phyloP scores from a whole-genome alignment of 148 eudicot species.

The Linanthus parryae region DNA sequence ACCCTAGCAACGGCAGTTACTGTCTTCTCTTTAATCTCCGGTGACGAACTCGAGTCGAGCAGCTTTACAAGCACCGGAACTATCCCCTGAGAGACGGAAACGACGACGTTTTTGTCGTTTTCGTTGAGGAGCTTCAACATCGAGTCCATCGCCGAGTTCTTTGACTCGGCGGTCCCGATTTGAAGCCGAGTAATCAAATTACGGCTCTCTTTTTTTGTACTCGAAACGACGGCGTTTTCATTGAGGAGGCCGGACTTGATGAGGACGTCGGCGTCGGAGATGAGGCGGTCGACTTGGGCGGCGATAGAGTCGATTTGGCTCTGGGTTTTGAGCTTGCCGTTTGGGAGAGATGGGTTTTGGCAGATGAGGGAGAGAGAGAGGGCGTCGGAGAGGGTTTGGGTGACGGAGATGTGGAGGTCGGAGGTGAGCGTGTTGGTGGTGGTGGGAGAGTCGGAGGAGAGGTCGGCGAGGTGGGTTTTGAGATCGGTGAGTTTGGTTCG shows the following conservation, averaged over 20 bases:
- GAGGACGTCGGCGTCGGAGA: constrained; percentile 47
- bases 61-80: constrained; percentile 63
- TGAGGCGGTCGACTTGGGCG: constrained; percentile 38
- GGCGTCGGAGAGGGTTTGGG: constrained; percentile 38
- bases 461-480: constrained; percentile 35
- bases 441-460: constrained; percentile 16
- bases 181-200: constrained; percentile 66
- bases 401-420: constrained; percentile 39
- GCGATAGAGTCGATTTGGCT: constrained; percentile 58
- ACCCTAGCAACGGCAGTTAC: constrained; percentile 59
- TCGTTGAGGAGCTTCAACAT: constrained; percentile 36
- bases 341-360: constrained; percentile 18
- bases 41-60: constrained; percentile 49
- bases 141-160: constrained; percentile 46
- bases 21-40: constrained; percentile 60
- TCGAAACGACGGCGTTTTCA: constrained; percentile 8
- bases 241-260: constrained; percentile 31
- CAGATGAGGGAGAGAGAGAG: constrained; percentile 42
- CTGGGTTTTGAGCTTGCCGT: constrained; percentile 74
- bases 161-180: constrained; percentile 53
- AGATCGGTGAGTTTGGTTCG: constrained; percentile 47
- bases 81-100: constrained; percentile 74
- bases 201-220: constrained; percentile 29
- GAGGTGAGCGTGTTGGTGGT: constrained; percentile 29
- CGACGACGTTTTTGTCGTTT: constrained; percentile 65